Evolutionary conservation across 306 rosid genomes (phyloP).

Genomic region (Rosa chinensis): DNA sequence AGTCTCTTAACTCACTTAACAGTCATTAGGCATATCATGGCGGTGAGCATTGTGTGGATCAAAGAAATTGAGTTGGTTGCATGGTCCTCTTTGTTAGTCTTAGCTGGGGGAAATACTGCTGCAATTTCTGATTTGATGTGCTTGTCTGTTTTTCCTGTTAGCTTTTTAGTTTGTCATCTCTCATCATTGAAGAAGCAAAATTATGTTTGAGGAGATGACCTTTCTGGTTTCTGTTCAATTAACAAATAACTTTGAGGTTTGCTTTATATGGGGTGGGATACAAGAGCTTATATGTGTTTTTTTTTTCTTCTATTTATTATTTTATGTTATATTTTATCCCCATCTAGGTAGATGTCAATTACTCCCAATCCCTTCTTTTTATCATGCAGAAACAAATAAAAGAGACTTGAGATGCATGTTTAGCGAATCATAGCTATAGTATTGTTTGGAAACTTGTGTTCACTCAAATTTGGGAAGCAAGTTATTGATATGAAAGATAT

Average conservation of each 20-base stretch:
- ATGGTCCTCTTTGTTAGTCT: not conserved
- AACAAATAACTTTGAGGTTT: not conserved
- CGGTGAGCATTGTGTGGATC: not conserved
- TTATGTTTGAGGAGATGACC: not conserved
- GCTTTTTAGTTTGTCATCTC: not conserved
- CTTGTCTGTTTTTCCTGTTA: not conserved
- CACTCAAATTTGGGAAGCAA: not conserved
- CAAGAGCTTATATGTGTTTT: not conserved
- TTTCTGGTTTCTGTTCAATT: slow-evolving; percentile 1
- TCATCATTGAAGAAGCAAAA: not conserved
- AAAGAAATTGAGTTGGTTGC: not conserved
- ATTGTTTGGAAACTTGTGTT: not conserved
- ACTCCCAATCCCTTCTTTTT: not conserved
- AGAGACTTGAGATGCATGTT: not conserved
- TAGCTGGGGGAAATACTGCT: not conserved
- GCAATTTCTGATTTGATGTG: not conserved
- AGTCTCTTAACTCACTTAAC: not conserved
- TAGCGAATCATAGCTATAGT: not conserved
- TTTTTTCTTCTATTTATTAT: no score
- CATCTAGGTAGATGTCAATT: not conserved
- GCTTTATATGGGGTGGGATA: not conserved
- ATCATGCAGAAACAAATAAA: not conserved
- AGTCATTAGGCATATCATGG: not conserved
- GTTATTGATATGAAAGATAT: not conserved
- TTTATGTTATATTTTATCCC: no score